These are phyloP conservation scores for Euphrasia arctica DNA, from an alignment of 305 asterid species.

Conservation along the genomic window DNA sequence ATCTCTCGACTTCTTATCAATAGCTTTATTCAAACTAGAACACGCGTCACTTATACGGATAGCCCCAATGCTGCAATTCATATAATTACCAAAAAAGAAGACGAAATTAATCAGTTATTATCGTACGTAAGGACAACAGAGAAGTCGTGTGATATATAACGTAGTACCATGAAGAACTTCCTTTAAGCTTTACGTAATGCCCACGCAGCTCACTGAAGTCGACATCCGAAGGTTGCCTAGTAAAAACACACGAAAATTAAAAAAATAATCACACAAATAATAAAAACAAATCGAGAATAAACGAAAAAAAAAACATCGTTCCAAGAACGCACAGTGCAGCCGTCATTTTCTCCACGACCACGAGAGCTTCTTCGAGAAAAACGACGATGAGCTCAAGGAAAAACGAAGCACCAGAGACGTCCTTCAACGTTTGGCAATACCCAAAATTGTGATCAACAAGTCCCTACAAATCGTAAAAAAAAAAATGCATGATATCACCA, in stretches of 20 bases:
- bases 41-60: constrained; percentile 32
- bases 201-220: constrained; percentile 33
- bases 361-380: constrained; percentile 32
- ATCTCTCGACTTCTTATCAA: constrained; percentile 35
- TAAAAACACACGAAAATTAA: constrained; percentile 18
- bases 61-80: constrained; percentile 51
- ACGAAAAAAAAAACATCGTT: neutral
- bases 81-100: constrained; percentile 1
- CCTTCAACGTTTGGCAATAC: constrained; percentile 37
- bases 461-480: constrained; percentile 30
- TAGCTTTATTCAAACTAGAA: constrained; percentile 26
- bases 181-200: constrained; percentile 49
- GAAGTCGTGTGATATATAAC: neutral
- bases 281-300: neutral
- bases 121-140: neutral
- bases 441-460: constrained; percentile 35
- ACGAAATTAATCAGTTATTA: neutral
- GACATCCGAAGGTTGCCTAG: constrained; percentile 36
- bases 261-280: neutral
- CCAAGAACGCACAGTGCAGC: constrained; percentile 32
- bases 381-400: constrained; percentile 36
- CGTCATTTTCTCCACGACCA: constrained; percentile 27
- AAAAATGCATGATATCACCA: neutral
- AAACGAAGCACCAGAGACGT: constrained; percentile 35
- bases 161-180: constrained; percentile 54